Evolutionary conservation across 2,329 filamentous ascomycete species (phyloP).

Genomic region (Colletotrichum tabaci): DNA sequence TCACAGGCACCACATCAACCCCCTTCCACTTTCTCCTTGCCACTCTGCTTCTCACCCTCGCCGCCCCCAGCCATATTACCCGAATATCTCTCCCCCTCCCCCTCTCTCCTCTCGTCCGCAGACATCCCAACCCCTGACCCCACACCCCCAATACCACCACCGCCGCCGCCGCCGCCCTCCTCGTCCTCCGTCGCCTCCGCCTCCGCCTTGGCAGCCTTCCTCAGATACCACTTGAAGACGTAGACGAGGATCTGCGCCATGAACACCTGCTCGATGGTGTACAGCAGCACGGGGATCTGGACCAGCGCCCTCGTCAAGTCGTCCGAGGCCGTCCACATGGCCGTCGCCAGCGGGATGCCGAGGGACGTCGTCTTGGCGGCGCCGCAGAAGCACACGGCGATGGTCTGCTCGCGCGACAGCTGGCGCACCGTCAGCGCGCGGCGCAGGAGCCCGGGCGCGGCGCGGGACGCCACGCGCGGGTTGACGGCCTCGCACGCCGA

Average conservation of each 20-base stretch:
- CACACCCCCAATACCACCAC: not conserved
- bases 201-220: constrained; percentile 47
- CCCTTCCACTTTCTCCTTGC: not conserved
- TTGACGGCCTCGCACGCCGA: constrained; percentile 53
- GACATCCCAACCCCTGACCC: not conserved
- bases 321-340: constrained; percentile 75
- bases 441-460: constrained; percentile 50
- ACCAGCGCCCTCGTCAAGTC: constrained; percentile 70
- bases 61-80: not conserved
- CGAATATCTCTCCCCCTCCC: not conserved
- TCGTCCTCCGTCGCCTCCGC: constrained; percentile 43
- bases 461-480: constrained; percentile 44
- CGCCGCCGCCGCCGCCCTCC: not conserved
- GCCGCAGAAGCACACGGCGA: constrained; percentile 81
- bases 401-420: constrained; percentile 72
- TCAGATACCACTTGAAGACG: constrained; percentile 63
- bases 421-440: constrained; percentile 63
- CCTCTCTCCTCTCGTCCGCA: not conserved
- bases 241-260: constrained; percentile 62
- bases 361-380: constrained; percentile 81
- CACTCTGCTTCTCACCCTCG: not conserved
- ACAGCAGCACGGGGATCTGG: constrained; percentile 75
- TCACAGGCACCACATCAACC: not conserved
- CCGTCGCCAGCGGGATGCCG: constrained; percentile 76
- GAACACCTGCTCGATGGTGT: constrained; percentile 70